Percentiles rank a stretch among this genome's conserved stretches.
phyloP scores from a whole-genome alignment of 441 rosid species.

The Aleurites moluccanus region DNA sequence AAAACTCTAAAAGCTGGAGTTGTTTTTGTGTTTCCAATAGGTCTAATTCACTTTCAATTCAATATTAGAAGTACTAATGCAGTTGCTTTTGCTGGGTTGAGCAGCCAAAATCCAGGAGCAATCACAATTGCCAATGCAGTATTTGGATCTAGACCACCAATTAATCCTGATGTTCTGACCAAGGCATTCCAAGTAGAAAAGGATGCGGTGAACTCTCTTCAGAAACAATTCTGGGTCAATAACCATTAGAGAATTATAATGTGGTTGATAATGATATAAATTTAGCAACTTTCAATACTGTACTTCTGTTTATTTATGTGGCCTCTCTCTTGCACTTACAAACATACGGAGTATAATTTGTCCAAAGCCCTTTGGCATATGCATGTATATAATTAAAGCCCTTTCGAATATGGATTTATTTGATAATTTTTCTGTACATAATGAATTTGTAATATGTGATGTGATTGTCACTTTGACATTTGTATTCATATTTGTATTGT shows the following conservation, averaged over 20 bases:
- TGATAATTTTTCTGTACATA: too few relatives aligned
- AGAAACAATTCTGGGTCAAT: not conserved
- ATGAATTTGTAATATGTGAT: too few relatives aligned
- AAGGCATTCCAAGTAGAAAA: not conserved
- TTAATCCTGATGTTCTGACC: not conserved
- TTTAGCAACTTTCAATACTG: not conserved
- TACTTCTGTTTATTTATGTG: too few relatives aligned
- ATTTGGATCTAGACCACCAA: not conserved
- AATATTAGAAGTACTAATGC: constrained; percentile 32
- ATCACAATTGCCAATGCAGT: constrained; percentile 20
- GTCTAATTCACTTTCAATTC: constrained; percentile 42
- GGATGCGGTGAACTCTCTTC: not conserved
- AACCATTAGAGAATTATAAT: not conserved
- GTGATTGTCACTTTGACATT: too few relatives aligned
- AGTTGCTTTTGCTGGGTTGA: constrained; percentile 36
- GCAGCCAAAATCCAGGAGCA: constrained; percentile 41
- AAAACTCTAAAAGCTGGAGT: constrained; percentile 35
- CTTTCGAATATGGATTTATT: too few relatives aligned
- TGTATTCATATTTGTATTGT: too few relatives aligned
- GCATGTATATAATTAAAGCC: too few relatives aligned
- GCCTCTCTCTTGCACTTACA: too few relatives aligned
- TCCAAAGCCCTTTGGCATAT: too few relatives aligned
- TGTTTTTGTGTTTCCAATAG: constrained; percentile 16
- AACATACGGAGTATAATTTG: too few relatives aligned
- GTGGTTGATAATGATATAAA: not conserved